A percentile compares a stretch with the other conserved stretches of the same genome.
These are phyloP conservation scores for Stachybotrys echinatus DNA, from an alignment of 2,329 filamentous ascomycete species.

Conservation along the genomic window DNA sequence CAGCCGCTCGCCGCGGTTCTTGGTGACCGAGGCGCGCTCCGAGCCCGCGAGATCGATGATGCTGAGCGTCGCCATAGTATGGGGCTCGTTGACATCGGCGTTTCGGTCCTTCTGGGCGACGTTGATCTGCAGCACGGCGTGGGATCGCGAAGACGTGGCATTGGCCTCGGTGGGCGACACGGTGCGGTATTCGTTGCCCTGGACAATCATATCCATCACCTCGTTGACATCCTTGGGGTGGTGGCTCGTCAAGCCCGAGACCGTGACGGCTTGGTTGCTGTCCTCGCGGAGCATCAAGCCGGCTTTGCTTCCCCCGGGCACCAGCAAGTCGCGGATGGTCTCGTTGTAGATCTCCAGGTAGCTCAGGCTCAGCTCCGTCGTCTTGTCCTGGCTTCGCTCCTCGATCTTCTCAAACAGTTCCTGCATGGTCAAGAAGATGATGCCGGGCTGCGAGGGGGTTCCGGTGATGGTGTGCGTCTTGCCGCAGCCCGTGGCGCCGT, in stretches of 20 bases:
- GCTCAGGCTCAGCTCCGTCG: slow-evolving; percentile 84
- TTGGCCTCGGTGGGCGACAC: slow-evolving; percentile 97
- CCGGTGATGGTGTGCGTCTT: slow-evolving; percentile 98
- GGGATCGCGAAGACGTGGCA: slow-evolving; percentile 92
- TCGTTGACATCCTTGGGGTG: slow-evolving; percentile 87
- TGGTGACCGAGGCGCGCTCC: slow-evolving; percentile 91
- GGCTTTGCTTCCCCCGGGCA: slow-evolving; percentile 76
- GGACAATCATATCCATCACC: slow-evolving; percentile 99
- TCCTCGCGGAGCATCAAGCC: slow-evolving; percentile 92
- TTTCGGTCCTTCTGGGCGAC: slow-evolving; percentile 91
- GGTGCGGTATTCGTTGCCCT: slow-evolving; percentile 88
- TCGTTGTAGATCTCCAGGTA: slow-evolving; percentile 99
- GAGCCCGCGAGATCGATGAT: slow-evolving; percentile 97
- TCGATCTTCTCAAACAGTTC: slow-evolving; percentile 94
- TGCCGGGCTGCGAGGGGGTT: slow-evolving; percentile 86
- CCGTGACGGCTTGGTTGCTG: slow-evolving; percentile 86
- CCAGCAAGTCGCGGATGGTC: slow-evolving; percentile 89
- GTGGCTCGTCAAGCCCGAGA: slow-evolving; percentile 85
- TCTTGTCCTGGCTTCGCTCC: slow-evolving; percentile 81
- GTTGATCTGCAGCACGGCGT: slow-evolving; percentile 96
- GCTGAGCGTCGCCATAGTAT: slow-evolving; percentile 96
- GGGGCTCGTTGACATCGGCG: slow-evolving; percentile 84
- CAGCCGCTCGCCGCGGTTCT: slow-evolving; percentile 87
- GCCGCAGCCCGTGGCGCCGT: slow-evolving; percentile 94
- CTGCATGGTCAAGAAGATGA: slow-evolving; percentile 99